A percentile compares a stretch with the other conserved stretches of the same genome.
Evolutionary conservation across 805 yeast genomes (phyloP).

Genomic region (Ogataea salicorniae): DNA sequence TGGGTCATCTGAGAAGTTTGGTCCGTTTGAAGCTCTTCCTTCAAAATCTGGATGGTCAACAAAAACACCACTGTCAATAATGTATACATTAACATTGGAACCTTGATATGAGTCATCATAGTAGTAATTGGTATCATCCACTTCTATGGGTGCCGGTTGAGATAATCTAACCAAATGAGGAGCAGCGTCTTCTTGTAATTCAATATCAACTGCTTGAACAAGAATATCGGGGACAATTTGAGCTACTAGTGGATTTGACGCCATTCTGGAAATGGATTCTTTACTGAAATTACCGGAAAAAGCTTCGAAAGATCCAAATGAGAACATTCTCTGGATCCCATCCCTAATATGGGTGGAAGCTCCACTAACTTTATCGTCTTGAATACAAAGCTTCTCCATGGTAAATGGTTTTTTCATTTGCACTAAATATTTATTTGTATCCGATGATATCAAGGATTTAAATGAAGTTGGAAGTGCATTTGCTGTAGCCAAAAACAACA

Average conservation of each 20-base stretch:
- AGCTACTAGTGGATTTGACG: slow-evolving; percentile 56
- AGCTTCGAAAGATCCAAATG: slow-evolving; percentile 69
- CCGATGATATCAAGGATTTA: neutral
- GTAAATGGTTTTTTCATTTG: slow-evolving; percentile 47
- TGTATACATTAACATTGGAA: slow-evolving; percentile 61
- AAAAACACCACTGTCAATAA: slow-evolving; percentile 81
- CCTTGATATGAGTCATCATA: slow-evolving; percentile 49
- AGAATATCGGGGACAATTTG: slow-evolving; percentile 64
- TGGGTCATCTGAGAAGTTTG: slow-evolving; percentile 57
- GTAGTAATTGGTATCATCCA: slow-evolving; percentile 36
- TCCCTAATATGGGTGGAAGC: slow-evolving; percentile 39
- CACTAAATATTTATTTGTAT: slow-evolving; percentile 37
- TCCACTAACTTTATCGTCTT: slow-evolving; percentile 32
- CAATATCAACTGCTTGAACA: slow-evolving; percentile 49
- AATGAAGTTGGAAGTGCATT: neutral
- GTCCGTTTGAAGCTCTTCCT: slow-evolving; percentile 55
- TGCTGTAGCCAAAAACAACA: neutral
- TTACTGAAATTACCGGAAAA: slow-evolving; percentile 58
- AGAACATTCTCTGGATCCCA: slow-evolving; percentile 45
- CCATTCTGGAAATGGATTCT: slow-evolving; percentile 42
- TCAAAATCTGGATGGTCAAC: slow-evolving; percentile 58
- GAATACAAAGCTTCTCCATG: slow-evolving; percentile 41
- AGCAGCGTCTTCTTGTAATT: slow-evolving; percentile 36
- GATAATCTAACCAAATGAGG: slow-evolving; percentile 62
- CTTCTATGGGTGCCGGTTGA: slow-evolving; percentile 32